Evolutionary conservation across 2,329 filamentous ascomycete genomes (phyloP).

Genomic region (Trichophaea hybrida): DNA sequence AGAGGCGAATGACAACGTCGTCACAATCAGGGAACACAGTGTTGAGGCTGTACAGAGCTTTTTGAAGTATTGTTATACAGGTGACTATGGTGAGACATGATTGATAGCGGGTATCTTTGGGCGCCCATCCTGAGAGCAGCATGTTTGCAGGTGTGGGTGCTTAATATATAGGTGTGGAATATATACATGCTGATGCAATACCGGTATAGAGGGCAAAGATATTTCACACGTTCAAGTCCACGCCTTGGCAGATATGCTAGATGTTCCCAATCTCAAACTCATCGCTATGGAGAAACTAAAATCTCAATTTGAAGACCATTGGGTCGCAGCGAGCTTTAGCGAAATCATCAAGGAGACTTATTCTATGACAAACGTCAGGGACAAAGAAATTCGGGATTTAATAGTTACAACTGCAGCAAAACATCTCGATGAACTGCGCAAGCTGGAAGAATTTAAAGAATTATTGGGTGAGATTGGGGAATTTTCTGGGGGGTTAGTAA

Average conservation of each 20-base stretch:
- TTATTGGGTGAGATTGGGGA: too few relatives aligned
- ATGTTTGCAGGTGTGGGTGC: neutral
- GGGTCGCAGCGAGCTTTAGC: neutral
- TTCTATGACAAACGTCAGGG: neutral
- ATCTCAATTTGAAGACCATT: neutral
- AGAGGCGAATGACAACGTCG: neutral
- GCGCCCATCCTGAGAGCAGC: neutral
- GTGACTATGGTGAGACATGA: neutral
- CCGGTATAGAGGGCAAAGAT: neutral
- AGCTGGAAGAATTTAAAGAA: too few relatives aligned
- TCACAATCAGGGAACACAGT: neutral
- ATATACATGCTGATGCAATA: neutral
- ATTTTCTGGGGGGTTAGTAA: too few relatives aligned
- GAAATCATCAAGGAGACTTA: neutral
- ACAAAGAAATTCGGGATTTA: too few relatives aligned
- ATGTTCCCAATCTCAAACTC: neutral
- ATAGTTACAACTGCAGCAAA: too few relatives aligned
- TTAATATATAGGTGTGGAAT: neutral
- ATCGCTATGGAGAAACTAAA: neutral
- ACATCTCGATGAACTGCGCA: too few relatives aligned
- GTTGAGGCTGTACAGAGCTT: neutral
- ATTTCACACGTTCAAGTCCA: neutral
- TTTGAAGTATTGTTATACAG: neutral
- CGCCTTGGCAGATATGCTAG: neutral
- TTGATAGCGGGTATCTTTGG: neutral